phyloP scores from a whole-genome alignment of 1,284 basidiomycete species.

The Cutaneotrichosporon mucoides region DNA sequence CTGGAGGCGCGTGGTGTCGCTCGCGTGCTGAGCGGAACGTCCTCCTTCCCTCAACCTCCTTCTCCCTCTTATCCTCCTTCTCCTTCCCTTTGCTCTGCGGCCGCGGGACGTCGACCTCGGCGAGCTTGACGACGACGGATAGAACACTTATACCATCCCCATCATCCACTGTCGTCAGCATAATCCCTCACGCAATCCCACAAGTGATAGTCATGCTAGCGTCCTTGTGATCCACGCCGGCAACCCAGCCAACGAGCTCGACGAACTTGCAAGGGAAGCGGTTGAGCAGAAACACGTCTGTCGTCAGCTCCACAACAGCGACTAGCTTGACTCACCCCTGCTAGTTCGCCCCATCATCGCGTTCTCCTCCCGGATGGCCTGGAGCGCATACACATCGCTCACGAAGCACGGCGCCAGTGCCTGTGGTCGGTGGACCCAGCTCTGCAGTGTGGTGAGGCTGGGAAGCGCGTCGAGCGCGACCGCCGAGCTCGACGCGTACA shows the following conservation, averaged over 20 bases:
- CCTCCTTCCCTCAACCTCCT: not conserved
- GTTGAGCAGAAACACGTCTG: conserved; percentile 40
- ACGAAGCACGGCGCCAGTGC: conserved; percentile 37
- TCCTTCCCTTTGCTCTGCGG: not conserved
- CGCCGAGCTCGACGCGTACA: conserved; percentile 10
- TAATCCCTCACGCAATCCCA: conserved; percentile 6
- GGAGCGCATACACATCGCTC: conserved; percentile 32
- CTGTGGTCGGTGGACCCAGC: conserved; percentile 38
- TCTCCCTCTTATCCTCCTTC: not conserved
- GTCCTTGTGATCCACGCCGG: conserved; percentile 40
- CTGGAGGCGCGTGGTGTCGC: not conserved
- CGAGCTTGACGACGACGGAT: conserved; percentile 23
- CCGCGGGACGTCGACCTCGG: conserved; percentile 5
- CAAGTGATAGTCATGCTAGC: conserved; percentile 25
- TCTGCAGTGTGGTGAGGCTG: conserved; percentile 22
- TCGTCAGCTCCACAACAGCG: not conserved
- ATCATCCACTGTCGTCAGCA: conserved; percentile 35
- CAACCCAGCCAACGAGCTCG: conserved; percentile 43
- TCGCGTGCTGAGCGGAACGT: conserved; percentile 13
- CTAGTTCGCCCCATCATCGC: not conserved
- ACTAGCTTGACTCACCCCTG: conserved; percentile 9
- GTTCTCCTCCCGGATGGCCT: conserved; percentile 10
- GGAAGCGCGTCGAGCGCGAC: conserved; percentile 16
- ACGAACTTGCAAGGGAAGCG: conserved; percentile 37
- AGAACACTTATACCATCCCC: conserved; percentile 36